A percentile compares a stretch with the other conserved stretches of the same genome.
These are phyloP conservation scores for Leucosporidium creatinivorum DNA, from an alignment of 768 basidiomycete genomes.

Conservation along the genomic window DNA sequence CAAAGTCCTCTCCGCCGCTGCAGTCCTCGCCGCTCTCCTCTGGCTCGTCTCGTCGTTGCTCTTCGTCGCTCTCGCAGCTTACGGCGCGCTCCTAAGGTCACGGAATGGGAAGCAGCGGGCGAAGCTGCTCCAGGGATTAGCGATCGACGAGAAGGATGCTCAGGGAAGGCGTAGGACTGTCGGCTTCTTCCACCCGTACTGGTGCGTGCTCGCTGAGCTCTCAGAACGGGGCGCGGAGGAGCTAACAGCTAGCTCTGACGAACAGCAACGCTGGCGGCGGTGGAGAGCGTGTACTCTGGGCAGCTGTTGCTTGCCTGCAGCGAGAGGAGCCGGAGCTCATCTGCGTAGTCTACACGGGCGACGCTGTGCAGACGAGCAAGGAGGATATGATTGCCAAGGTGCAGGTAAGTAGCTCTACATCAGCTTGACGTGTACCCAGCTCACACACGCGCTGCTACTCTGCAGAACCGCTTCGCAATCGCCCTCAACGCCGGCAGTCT, in stretches of 20 bases:
- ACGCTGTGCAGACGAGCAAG: slow-evolving; percentile 64
- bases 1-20: neutral
- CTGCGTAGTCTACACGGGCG: slow-evolving; percentile 82
- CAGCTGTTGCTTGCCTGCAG: slow-evolving; percentile 71
- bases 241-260: slow-evolving; percentile 6
- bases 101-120: neutral
- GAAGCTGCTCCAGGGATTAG: neutral
- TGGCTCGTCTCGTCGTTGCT: neutral
- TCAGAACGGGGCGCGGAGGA: neutral
- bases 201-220: slow-evolving; percentile 50
- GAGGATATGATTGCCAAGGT: slow-evolving; percentile 72
- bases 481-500: slow-evolving; percentile 56
- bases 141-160: neutral
- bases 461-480: neutral
- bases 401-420: slow-evolving; percentile 51
- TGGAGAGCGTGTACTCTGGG: slow-evolving; percentile 92
- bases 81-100: neutral
- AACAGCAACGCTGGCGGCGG: slow-evolving; percentile 89
- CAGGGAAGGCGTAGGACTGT: slow-evolving; percentile 45
- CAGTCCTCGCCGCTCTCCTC: neutral
- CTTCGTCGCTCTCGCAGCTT: neutral
- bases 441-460: too few relatives aligned
- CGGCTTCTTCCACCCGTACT: slow-evolving; percentile 94
- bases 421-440: too few relatives aligned
- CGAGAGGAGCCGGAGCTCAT: slow-evolving; percentile 57